Evolutionary conservation across 192 early-diverging fungal genomes (phyloP).

Genomic region (Ambispora gerdemannii): DNA sequence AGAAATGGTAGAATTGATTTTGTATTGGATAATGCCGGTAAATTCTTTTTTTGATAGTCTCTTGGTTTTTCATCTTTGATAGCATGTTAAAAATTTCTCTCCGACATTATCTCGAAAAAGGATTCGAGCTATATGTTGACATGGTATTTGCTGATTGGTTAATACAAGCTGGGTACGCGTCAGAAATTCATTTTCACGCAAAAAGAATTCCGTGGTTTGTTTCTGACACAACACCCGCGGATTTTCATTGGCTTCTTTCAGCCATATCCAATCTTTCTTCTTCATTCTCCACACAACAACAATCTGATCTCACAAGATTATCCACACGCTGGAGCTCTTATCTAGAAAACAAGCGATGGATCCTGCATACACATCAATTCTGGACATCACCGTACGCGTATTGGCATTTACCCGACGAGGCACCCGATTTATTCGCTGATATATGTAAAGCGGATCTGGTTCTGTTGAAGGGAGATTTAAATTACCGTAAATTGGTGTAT

Average conservation of each 20-base stretch:
- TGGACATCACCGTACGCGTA: slow-evolving; percentile 86
- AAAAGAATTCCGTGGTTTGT: slow-evolving; percentile 97
- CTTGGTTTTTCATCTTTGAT: too few species aligned
- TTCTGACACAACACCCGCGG: slow-evolving; percentile 80
- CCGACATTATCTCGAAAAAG: too few species aligned
- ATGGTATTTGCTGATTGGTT: slow-evolving; percentile 85
- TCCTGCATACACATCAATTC: slow-evolving; percentile 68
- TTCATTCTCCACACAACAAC: slow-evolving; percentile 34
- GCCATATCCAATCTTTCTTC: slow-evolving; percentile 38
- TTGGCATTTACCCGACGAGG: slow-evolving; percentile 69
- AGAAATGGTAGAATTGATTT: slow-evolving; percentile 69
- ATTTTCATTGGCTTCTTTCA: slow-evolving; percentile 73
- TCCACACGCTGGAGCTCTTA: slow-evolving; percentile 64
- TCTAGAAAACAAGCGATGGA: slow-evolving; percentile 62
- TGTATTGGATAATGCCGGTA: slow-evolving; percentile 87
- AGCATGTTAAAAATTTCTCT: too few species aligned
- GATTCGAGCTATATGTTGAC: slow-evolving; percentile 90
- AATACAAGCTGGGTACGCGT: slow-evolving; percentile 61
- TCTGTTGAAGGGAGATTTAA: slow-evolving; percentile 96
- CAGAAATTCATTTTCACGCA: slow-evolving; percentile 72
- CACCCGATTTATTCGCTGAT: slow-evolving; percentile 60
- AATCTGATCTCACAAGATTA: slow-evolving; percentile 49
- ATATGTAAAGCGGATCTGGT: slow-evolving; percentile 59
- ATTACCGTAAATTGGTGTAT: slow-evolving; percentile 93
- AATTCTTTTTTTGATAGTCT: neutral